phyloP scores from a whole-genome alignment of 305 asterid species.

The Solanum hybrid region DNA sequence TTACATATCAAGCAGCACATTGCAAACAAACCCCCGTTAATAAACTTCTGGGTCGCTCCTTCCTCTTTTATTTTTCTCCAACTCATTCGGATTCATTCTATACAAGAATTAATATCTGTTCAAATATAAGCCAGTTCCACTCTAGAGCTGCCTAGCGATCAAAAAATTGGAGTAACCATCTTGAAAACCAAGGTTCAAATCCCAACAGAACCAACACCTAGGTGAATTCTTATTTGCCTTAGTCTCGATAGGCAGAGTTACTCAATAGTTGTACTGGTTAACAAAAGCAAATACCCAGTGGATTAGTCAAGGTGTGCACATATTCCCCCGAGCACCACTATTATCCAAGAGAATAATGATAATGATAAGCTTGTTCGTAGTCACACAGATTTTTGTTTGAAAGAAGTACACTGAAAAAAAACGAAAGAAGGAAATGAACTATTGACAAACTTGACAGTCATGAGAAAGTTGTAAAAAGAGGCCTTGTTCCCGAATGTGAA shows the following conservation, averaged over 20 bases:
- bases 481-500: neutral
- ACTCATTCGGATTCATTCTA: neutral
- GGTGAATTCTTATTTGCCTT: neutral
- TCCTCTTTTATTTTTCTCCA: neutral
- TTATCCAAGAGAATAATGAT: neutral
- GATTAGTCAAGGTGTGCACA: neutral
- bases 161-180: neutral
- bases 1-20: neutral
- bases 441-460: neutral
- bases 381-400: neutral
- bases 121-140: neutral
- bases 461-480: neutral
- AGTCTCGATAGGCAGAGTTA: neutral
- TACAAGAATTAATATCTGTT: neutral
- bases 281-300: neutral
- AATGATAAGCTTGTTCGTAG: neutral
- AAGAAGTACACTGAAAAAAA: neutral
- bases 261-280: neutral
- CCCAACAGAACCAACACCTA: neutral
- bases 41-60: neutral
- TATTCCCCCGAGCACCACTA: neutral
- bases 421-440: neutral
- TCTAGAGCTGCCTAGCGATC: neutral
- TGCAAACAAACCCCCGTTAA: neutral
- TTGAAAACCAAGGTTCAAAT: neutral